phyloP scores from a whole-genome alignment of 164 flowering plant species.

The Vitis cinerea region DNA sequence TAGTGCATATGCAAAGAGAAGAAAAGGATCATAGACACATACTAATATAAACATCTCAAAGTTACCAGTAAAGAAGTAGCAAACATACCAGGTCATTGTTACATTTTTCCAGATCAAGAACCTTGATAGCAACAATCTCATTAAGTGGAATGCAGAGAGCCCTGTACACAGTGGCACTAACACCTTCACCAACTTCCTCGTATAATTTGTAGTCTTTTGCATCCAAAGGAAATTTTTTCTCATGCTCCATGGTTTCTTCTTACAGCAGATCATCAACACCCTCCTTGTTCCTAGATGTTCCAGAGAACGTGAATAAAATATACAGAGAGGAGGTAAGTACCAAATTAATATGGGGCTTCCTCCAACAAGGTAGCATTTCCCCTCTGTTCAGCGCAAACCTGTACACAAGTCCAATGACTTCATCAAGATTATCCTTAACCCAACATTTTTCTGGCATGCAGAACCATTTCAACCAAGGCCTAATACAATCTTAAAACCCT shows the following conservation, averaged over 20 bases:
- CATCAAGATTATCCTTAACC: constrained; percentile 5
- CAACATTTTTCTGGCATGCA: background rate
- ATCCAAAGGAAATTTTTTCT: constrained; percentile 65
- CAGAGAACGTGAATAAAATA: constrained; percentile 10
- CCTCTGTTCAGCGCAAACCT: constrained; percentile 12
- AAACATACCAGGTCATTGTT: constrained; percentile 82
- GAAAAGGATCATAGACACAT: background rate
- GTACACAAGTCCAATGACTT: constrained; percentile 12
- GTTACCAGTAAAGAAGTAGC: background rate
- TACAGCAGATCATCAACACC: constrained; percentile 30
- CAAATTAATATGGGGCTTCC: constrained; percentile 34
- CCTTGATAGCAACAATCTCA: constrained; percentile 89
- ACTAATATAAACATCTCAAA: background rate
- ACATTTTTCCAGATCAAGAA: constrained; percentile 89
- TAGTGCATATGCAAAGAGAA: too few relatives aligned
- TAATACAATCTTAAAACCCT: background rate
- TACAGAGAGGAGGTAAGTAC: constrained; percentile 5
- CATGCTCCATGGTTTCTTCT: constrained; percentile 48
- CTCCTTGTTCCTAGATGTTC: constrained; percentile 17
- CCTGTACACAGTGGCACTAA: constrained; percentile 85
- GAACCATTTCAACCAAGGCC: background rate
- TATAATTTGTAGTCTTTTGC: constrained; percentile 70
- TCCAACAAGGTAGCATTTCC: constrained; percentile 42
- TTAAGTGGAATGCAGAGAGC: constrained; percentile 87
- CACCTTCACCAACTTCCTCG: constrained; percentile 96